phyloP scores from a whole-genome alignment of 208 protist genomes.

The Trichomonas tenax region DNA sequence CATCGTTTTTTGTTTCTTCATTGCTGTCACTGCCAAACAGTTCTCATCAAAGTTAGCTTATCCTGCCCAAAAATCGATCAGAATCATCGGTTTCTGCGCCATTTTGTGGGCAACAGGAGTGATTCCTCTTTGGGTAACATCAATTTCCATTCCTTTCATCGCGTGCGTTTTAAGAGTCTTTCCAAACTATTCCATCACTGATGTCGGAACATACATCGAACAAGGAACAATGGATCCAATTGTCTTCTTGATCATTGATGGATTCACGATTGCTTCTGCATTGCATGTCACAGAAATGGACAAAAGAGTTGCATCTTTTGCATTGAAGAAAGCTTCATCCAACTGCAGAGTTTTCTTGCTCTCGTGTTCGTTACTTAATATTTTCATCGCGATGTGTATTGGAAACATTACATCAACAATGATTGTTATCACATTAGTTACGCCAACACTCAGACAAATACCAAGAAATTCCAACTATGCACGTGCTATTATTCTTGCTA shows the following conservation, averaged over 20 bases:
- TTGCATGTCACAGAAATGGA: background rate
- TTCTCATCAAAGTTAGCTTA: background rate
- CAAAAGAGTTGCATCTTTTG: background rate
- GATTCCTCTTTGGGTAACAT: background rate
- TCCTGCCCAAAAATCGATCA: background rate
- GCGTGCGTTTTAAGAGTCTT: background rate
- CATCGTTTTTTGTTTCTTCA: background rate
- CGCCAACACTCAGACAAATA: background rate
- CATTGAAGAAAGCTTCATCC: background rate
- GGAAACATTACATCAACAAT: background rate
- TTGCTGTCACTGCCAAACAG: background rate
- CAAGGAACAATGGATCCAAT: background rate
- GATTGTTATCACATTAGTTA: background rate
- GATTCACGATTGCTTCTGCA: background rate
- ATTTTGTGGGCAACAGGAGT: background rate
- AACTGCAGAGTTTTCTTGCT: background rate
- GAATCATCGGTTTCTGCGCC: background rate
- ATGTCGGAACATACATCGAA: background rate
- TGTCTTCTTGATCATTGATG: background rate
- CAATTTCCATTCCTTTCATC: background rate
- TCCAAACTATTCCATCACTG: background rate
- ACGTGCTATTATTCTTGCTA: background rate
- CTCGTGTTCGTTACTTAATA: background rate
- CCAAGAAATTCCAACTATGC: background rate
- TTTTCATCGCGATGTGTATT: slow-evolving; percentile 13